Conservation (phyloP, 2,329 filamentous ascomycete species). For the Aspergillus latus region DNA sequence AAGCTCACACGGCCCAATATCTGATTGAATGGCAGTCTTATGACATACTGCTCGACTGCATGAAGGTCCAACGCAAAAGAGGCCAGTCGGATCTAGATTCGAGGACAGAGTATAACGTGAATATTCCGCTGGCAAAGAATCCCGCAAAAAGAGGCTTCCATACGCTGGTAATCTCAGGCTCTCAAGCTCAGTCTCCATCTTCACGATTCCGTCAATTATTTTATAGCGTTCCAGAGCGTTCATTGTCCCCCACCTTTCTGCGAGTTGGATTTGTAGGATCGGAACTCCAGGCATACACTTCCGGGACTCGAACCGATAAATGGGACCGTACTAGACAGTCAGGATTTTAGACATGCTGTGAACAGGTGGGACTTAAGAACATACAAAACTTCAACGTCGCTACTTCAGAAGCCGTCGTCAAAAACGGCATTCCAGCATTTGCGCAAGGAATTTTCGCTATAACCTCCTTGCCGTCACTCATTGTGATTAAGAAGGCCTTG, state of each 20-base stretch:
- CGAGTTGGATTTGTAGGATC: slow-evolving; percentile 33
- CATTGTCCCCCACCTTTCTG: slow-evolving; percentile 33
- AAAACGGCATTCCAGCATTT: slow-evolving; percentile 24
- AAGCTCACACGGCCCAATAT: slow-evolving; percentile 21
- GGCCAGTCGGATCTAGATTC: slow-evolving; percentile 18
- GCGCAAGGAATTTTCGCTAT: slow-evolving; percentile 28
- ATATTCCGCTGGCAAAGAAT: slow-evolving; percentile 13
- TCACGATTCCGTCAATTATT: slow-evolving; percentile 26
- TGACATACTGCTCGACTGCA: slow-evolving; percentile 12
- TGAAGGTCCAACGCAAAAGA: slow-evolving; percentile 22
- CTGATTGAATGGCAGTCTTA: neutral
- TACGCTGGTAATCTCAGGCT: slow-evolving; percentile 35
- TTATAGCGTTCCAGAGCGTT: slow-evolving; percentile 20
- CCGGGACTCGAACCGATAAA: slow-evolving; percentile 33
- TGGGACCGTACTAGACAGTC: slow-evolving; percentile 16
- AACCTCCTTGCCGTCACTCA: slow-evolving; percentile 24
- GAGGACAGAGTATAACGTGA: slow-evolving; percentile 11
- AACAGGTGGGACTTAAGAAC: neutral
- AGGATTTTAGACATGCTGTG: neutral
- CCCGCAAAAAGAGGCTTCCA: slow-evolving; percentile 31
- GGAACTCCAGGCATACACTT: slow-evolving; percentile 35
- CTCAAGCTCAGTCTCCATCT: slow-evolving; percentile 27
- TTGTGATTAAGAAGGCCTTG: slow-evolving; percentile 27
- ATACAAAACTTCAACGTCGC: slow-evolving; percentile 34
- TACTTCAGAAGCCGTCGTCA: slow-evolving; percentile 38